Base-by-base conservation (phyloP, 2,329 filamentous ascomycete genomes). In the Neoscytalidium dimidiatum region DNA sequence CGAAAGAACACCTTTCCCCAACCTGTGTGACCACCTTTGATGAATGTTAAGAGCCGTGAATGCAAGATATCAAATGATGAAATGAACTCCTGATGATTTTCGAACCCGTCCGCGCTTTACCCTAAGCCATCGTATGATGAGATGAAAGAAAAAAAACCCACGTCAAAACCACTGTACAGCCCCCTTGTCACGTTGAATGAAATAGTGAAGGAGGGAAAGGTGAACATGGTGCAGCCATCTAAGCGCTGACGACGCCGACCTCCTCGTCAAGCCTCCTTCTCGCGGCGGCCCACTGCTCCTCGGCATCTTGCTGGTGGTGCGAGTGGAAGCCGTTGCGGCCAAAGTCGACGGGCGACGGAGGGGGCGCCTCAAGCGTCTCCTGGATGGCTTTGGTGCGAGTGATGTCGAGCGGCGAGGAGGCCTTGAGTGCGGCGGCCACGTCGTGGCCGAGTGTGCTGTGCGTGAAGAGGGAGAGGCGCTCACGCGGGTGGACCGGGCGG, bases 391-490 rank as follows among this genome's bases (percentile, higher is more conserved):
- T 49, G 49, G 53, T 63, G 56, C 65, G 60, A 26, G 29, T 62
- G 52, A 49, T 65, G 51, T 56, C 63, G 23, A 66, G 64, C 28
- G 72, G 66, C 62, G 69, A 67, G 5, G 74, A 75, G 63, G 76
- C 75, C 67, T 78, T 77, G 71, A 79, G 73, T 13, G 76, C 76
- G 17, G 76, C 77, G 65, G 74, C 75, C 62, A 79, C 74, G 67
- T 78, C 77, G 71, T 75, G 75, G 64, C 76, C 75, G 60, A 79
- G 76, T 1, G 75, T 75, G 23, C 75, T 72, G 72, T 78, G 76
- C 64, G 75, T 78, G 68, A 77, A 71, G 74, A 79, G 74, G 58
- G 76, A 77, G 67, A 79, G 77, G 71, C 76, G 76, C 67, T 77
- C 74, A 69, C 77, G 77, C 53, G 77, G 76, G 70, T 73, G 74